These are phyloP conservation scores for Candolleomyces eurysporus DNA, from an alignment of 768 basidiomycete genomes.

Conservation along the genomic window DNA sequence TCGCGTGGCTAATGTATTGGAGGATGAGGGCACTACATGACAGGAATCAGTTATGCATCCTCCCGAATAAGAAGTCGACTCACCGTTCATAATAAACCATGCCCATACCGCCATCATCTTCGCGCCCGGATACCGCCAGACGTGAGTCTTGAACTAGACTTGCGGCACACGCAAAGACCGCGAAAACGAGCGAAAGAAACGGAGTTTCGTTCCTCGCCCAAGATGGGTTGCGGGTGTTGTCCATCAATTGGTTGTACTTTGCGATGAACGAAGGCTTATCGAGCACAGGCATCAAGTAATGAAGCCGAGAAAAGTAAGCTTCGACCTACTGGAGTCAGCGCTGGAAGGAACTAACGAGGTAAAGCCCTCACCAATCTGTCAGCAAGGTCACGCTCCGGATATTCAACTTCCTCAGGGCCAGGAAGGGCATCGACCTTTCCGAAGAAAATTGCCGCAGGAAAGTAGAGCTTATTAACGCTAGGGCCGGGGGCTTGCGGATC, in stretches of 20 bases:
- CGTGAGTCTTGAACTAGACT: slow-evolving; percentile 75
- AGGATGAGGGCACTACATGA: slow-evolving; percentile 73
- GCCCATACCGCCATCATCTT: slow-evolving; percentile 81
- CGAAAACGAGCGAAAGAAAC: slow-evolving; percentile 80
- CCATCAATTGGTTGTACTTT: slow-evolving; percentile 74
- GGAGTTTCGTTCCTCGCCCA: slow-evolving; percentile 62
- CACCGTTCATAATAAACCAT: slow-evolving; percentile 90
- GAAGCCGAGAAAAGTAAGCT: slow-evolving; percentile 83
- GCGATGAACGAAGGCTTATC: slow-evolving; percentile 82
- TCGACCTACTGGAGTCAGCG: slow-evolving; percentile 56
- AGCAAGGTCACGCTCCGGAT: slow-evolving; percentile 78
- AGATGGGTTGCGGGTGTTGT: slow-evolving; percentile 51
- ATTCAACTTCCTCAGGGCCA: slow-evolving; percentile 83
- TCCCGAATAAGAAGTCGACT: slow-evolving; percentile 20
- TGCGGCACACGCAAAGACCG: slow-evolving; percentile 89
- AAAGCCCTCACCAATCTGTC: slow-evolving; percentile 71
- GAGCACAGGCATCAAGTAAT: slow-evolving; percentile 85
- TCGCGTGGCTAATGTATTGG: slow-evolving; percentile 89
- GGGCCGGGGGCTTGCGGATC: slow-evolving; percentile 78
- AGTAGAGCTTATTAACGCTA: slow-evolving; percentile 82
- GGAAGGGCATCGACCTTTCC: slow-evolving; percentile 83
- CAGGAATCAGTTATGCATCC: slow-evolving; percentile 12
- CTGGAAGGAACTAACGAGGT: slow-evolving; percentile 12
- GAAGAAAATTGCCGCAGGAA: slow-evolving; percentile 85
- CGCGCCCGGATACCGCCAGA: slow-evolving; percentile 50